Conservation (phyloP, 2,329 filamentous ascomycete species). For the Fusarium sororula region DNA sequence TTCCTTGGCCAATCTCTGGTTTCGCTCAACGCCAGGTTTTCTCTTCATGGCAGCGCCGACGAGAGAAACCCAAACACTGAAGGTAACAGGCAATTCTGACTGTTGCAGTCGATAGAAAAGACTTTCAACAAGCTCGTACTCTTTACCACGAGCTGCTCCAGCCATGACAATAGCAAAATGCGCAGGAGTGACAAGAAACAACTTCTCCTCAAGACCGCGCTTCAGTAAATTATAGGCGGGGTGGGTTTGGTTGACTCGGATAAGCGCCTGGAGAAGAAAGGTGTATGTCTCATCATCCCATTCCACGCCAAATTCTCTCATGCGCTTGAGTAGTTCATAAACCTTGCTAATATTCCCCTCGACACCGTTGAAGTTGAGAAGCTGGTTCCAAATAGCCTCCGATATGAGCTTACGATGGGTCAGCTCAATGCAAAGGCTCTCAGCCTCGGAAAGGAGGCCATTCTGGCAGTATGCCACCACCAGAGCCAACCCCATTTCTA, state of each 20-base stretch:
- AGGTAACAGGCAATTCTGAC: slow-evolving; percentile 53
- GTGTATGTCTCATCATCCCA: slow-evolving; percentile 62
- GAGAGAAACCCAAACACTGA: slow-evolving; percentile 54
- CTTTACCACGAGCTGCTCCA: slow-evolving; percentile 57
- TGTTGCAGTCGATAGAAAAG: slow-evolving; percentile 56
- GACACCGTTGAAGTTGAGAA: slow-evolving; percentile 75
- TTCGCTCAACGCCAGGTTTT: slow-evolving; percentile 38
- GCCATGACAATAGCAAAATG: slow-evolving; percentile 65
- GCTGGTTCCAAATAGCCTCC: slow-evolving; percentile 79
- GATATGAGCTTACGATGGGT: slow-evolving; percentile 60
- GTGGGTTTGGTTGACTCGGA: slow-evolving; percentile 59
- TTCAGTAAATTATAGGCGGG: slow-evolving; percentile 60
- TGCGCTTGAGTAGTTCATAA: slow-evolving; percentile 58
- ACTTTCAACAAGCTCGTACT: slow-evolving; percentile 53
- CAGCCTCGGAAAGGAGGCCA: slow-evolving; percentile 48
- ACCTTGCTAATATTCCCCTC: slow-evolving; percentile 63
- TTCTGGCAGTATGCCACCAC: slow-evolving; percentile 71
- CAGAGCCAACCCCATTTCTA: slow-evolving; percentile 69
- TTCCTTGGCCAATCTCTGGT: slow-evolving; percentile 39
- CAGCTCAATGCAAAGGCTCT: slow-evolving; percentile 57
- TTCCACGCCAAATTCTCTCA: slow-evolving; percentile 57
- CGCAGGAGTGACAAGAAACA: slow-evolving; percentile 57
- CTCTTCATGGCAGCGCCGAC: slow-evolving; percentile 47
- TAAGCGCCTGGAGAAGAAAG: slow-evolving; percentile 59
- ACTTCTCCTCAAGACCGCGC: slow-evolving; percentile 52